Base-by-base conservation (phyloP, 2,329 filamentous ascomycete genomes). In the Penicillium sumatraense region DNA sequence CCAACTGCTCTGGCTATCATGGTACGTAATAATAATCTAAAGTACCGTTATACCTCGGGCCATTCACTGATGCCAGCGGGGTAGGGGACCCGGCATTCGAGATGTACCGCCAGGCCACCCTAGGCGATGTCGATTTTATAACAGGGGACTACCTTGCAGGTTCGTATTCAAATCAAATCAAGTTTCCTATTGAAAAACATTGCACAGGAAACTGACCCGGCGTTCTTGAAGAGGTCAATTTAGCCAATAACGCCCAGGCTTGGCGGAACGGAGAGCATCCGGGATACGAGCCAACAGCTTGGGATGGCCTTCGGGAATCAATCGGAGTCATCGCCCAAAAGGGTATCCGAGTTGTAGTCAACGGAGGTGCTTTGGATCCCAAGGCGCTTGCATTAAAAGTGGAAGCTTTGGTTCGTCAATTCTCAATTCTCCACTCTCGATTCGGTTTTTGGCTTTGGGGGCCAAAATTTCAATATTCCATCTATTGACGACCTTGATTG, bases 331-430 rank as follows among this genome's bases (percentile, higher is more conserved):
- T 82, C 57, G 68, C 75, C 1, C 69, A 79, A 46, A 79, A 82
- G 56, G 64, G 74, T 0, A 85, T 85, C 69, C 83, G 82, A 56
- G 72, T 86, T 11, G 73, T 84, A 31, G 73, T 84, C 52, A 85
- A 86, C 60, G 83, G 83, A 2, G 84, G 84, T 0, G 81, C 79
- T 2, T 74, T 82, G 14, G 82, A 86, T 53, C 84, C 84, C 0
- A 74, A 75, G 53, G 81, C 78, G 0, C 62, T 86, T 14, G 81
- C 83, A 2, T 62, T 78, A 48, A 77, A 78, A 53, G 72, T 78
- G 0, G 67, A 74, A 4, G 64, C 73, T 16, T 57, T 83, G 56
- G 74, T 75, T 33, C 59, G 59, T 61, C 61, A 21, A 42, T 54
- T 6, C 6, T 6, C 27, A n/a, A 26, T 51, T 16, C 50, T 40